phyloP scores from a whole-genome alignment of 805 yeast species.

The Candida dajiaensis region DNA sequence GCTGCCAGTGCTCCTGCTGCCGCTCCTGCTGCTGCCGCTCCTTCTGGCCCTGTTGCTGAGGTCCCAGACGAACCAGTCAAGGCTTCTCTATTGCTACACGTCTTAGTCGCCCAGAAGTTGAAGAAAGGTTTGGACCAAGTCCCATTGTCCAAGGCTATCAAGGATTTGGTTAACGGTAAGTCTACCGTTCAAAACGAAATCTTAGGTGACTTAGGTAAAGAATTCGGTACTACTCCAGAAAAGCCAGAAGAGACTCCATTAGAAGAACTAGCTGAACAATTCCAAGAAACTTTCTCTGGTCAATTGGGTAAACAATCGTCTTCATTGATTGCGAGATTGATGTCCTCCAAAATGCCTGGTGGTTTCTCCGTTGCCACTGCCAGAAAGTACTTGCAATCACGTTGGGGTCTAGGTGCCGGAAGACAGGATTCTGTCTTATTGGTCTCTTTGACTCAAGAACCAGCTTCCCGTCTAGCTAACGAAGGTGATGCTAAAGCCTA shows the following conservation, averaged over 20 bases:
- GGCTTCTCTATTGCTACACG: constrained; percentile 78
- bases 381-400: constrained; percentile 83
- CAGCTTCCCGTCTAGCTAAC: constrained; percentile 77
- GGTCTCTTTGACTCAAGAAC: constrained; percentile 82
- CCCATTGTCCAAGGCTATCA: constrained; percentile 87
- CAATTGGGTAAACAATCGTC: constrained; percentile 90
- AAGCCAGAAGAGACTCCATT: constrained; percentile 98
- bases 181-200: constrained; percentile 98
- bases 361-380: constrained; percentile 92
- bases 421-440: constrained; percentile 91
- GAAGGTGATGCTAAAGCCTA: constrained; percentile 89
- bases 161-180: constrained; percentile 97
- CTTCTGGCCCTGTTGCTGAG: constrained; percentile 77
- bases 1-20: constrained; percentile 61
- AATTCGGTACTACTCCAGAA: constrained; percentile 96
- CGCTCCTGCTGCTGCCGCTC: constrained; percentile 67
- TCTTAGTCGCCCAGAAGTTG: constrained; percentile 90
- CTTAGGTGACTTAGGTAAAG: constrained; percentile 97
- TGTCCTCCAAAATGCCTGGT: constrained; percentile 99
- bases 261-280: constrained; percentile 89
- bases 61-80: constrained; percentile 86
- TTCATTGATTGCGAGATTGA: constrained; percentile 82
- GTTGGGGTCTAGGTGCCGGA: constrained; percentile 91
- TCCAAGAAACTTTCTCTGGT: constrained; percentile 88
- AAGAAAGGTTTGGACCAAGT: constrained; percentile 85